phyloP scores from a whole-genome alignment of 2,329 filamentous ascomycete species.

The Fusarium transvaalense region DNA sequence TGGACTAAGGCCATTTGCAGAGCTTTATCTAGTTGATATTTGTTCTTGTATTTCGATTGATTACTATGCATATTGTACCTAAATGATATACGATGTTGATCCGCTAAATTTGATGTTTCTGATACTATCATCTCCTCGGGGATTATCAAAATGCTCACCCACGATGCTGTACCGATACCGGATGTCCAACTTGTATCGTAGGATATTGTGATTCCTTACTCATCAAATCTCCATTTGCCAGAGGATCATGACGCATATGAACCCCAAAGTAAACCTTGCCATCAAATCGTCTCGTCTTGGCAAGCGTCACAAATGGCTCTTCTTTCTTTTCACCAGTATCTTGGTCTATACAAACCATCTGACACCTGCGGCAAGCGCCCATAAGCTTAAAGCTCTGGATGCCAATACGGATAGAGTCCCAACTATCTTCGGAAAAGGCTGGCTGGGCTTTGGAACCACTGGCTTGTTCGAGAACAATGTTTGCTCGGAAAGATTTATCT shows the following conservation, averaged over 20 bases:
- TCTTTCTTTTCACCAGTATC: constrained; percentile 79
- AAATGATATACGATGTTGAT: neutral
- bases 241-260: constrained; percentile 72
- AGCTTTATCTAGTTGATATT: too few species aligned
- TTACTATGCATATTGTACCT: neutral
- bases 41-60: neutral
- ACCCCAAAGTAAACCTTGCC: constrained; percentile 92
- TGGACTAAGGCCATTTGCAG: too few species aligned
- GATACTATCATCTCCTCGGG: too few species aligned
- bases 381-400: constrained; percentile 75
- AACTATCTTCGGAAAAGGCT: constrained; percentile 84
- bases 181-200: constrained; percentile 65
- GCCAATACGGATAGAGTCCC: constrained; percentile 77
- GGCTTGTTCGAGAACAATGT: constrained; percentile 76
- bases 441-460: constrained; percentile 56
- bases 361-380: constrained; percentile 87
- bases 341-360: constrained; percentile 97
- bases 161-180: constrained; percentile 47
- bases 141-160: neutral
- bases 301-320: constrained; percentile 89
- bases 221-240: neutral
- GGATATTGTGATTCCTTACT: constrained; percentile 46
- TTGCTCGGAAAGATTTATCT: constrained; percentile 86
- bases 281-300: constrained; percentile 85
- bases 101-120: neutral